These are phyloP conservation scores for Paxillus ammoniavirescens DNA, from an alignment of 768 basidiomycete genomes.

Conservation along the genomic window DNA sequence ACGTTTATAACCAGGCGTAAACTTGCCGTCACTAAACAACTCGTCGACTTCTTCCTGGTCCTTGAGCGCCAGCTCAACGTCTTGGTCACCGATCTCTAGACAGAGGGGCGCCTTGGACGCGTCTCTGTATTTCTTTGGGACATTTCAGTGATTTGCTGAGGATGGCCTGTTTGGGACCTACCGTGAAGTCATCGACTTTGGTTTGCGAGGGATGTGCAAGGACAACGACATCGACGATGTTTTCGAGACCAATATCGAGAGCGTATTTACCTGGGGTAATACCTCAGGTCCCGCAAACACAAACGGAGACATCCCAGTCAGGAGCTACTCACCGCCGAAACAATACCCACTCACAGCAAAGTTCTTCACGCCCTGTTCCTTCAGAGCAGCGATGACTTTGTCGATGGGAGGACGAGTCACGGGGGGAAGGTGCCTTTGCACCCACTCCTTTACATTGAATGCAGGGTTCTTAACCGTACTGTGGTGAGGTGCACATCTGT, in stretches of 20 bases:
- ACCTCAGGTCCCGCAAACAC: neutral
- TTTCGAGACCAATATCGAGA: no score
- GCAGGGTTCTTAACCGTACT: neutral
- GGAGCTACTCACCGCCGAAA: conserved; percentile 32
- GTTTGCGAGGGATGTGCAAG: conserved; percentile 49
- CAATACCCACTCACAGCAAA: conserved; percentile 45
- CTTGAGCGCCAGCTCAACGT: conserved; percentile 32
- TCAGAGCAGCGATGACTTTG: conserved; percentile 36
- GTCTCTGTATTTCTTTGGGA: conserved; percentile 29
- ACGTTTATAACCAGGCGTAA: conserved; percentile 31
- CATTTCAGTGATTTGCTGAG: neutral
- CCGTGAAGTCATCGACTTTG: conserved; percentile 37
- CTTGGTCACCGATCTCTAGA: conserved; percentile 40
- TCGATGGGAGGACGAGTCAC: conserved; percentile 36
- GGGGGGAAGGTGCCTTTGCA: conserved; percentile 31
- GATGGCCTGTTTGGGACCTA: neutral
- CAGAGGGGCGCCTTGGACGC: conserved; percentile 39
- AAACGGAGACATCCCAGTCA: neutral
- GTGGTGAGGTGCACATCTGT: neutral
- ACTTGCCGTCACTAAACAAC: conserved; percentile 39
- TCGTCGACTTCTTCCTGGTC: conserved; percentile 29
- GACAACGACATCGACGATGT: conserved; percentile 36
- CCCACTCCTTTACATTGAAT: conserved; percentile 35
- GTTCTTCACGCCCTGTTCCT: conserved; percentile 35
- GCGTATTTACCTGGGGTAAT: conserved; percentile 17